Evolutionary conservation across 192 early-diverging fungal species (phyloP).

Genomic region (Linnemannia schmuckeri): DNA sequence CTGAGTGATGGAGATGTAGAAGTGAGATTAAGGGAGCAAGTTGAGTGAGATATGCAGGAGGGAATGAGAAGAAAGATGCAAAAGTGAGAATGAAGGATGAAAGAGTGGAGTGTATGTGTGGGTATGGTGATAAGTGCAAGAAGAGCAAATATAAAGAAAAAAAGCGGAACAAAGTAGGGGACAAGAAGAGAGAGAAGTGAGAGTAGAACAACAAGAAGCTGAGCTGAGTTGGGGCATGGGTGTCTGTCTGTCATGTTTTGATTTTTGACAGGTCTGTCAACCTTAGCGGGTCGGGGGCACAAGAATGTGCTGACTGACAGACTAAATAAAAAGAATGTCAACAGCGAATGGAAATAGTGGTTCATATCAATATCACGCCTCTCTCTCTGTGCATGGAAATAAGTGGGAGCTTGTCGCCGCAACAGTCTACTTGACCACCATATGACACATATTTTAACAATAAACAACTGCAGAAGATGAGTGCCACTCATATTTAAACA

Average conservation of each 20-base stretch:
- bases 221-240: background rate
- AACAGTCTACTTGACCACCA: background rate
- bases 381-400: background rate
- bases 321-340: background rate
- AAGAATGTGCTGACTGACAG: too few relatives aligned
- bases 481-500: background rate
- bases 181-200: background rate
- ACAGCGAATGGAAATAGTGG: background rate
- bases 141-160: background rate
- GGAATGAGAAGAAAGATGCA: background rate
- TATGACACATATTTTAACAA: background rate
- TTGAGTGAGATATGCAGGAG: background rate
- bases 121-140: background rate
- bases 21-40: background rate
- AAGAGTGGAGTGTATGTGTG: background rate
- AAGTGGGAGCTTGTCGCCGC: background rate
- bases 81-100: background rate
- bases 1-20: background rate
- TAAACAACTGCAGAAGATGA: too few relatives aligned
- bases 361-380: background rate
- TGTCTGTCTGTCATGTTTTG: background rate
- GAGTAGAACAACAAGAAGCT: background rate
- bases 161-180: constrained; percentile 10
- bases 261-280: constrained; percentile 7
- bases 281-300: background rate